Evolutionary conservation across 2,329 filamentous ascomycete genomes (phyloP), one percentile per base, ranked within the genome.

Genomic region (Phaeosphaeria sp.): DNA sequence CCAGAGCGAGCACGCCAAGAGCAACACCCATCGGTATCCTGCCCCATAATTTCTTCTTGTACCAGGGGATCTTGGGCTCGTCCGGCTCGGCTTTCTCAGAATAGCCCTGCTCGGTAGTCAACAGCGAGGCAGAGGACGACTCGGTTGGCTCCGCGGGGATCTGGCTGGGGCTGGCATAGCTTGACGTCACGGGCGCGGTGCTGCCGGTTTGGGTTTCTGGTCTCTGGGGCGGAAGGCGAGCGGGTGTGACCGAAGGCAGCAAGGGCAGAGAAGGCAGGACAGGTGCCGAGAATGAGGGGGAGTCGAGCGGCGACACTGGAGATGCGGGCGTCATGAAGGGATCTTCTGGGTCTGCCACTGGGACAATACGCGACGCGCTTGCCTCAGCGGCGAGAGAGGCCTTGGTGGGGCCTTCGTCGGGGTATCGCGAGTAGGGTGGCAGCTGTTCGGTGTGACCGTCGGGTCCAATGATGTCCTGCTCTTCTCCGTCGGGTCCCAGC

Each of bases 401-500:
- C 85, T 92, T 82, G 76, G 85, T 72, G 73, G 84, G 77, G 78
- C 89, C 81, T 55, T 92, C 90, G 51, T 96, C 91, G 2, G 93
- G 92, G 76, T 96, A 97, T 74, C 92, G 85, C 15, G 92, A 91
- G 73, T 98, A 98, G 0, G 94, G 94, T 13, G 94, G 94, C 18
- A 97, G 81, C 75, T 96, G 92, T 77, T 98, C 94, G 1, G 91
- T 89, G 72, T 97, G 93, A 1, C 93, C 93, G 69, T 96, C 88
- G 0, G 91, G 91, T 1, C 93, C 93, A 51, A 97, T 89, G 53
- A 97, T 87, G 73, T 93, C 93, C 47, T 90, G 92, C 67, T 97
- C 93, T 77, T 97, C 92, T 51, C 92, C 92, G 55, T 93, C 91
- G 0, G 91, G 89, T 0, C 90, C 91, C 51, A 92, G 78, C 51